These are phyloP conservation scores for Bifiguratus adelaidae DNA, from an alignment of 192 early-diverging fungal species.

Conservation along the genomic window DNA sequence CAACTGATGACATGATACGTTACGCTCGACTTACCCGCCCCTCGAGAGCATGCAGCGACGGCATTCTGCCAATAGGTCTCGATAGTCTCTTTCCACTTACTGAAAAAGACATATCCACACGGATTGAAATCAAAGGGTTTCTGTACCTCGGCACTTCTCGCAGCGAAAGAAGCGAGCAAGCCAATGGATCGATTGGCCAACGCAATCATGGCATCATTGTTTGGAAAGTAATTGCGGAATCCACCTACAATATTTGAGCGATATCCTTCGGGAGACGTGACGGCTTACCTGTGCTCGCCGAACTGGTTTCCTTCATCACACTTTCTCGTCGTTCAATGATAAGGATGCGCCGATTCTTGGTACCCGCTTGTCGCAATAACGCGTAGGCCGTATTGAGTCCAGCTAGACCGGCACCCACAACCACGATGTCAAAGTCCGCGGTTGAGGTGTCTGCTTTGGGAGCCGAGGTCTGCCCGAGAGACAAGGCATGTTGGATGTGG, in stretches of 20 bases:
- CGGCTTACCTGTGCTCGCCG: neutral
- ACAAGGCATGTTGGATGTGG: too few species aligned
- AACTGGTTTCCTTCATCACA: neutral
- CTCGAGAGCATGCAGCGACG: neutral
- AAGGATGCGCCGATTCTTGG: neutral
- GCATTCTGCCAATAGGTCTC: neutral
- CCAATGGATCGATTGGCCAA: constrained; percentile 3
- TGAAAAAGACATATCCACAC: constrained; percentile 1
- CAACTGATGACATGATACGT: neutral
- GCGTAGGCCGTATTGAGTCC: neutral
- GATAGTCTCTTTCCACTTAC: neutral
- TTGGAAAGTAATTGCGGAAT: constrained; percentile 4
- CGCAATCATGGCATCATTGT: neutral
- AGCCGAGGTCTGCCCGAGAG: too few species aligned
- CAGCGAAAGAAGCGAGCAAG: neutral
- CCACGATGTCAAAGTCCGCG: neutral
- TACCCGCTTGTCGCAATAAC: neutral
- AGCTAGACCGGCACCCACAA: neutral
- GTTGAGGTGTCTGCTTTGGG: too few species aligned
- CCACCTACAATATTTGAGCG: neutral
- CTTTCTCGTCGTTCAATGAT: neutral
- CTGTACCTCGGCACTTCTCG: neutral
- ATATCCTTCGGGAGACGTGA: neutral
- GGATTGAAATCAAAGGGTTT: neutral
- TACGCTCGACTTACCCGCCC: neutral